Percentiles rank a stretch among this genome's conserved stretches.
These are phyloP conservation scores for Leccinum huronense DNA, from an alignment of 1,284 basidiomycete species.

Conservation along the genomic window DNA sequence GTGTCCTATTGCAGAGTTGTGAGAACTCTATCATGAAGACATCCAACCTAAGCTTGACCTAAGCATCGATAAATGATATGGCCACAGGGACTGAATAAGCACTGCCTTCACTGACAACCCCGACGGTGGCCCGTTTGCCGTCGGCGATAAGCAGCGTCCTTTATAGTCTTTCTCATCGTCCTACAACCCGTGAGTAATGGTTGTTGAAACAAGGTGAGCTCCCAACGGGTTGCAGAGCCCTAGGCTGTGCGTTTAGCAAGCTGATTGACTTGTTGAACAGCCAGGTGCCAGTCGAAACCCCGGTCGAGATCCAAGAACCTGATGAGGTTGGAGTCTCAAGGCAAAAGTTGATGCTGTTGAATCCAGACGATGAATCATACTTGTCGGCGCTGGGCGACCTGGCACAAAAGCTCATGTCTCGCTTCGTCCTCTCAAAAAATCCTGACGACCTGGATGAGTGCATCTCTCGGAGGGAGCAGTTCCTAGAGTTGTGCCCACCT, in stretches of 20 bases:
- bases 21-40: no score
- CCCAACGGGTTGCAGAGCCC: not conserved
- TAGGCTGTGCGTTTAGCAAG: not conserved
- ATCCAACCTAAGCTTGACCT: no score
- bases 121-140: not conserved
- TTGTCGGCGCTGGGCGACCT: slow-evolving; percentile 16
- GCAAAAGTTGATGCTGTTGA: slow-evolving; percentile 15
- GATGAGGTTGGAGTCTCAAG: slow-evolving; percentile 22
- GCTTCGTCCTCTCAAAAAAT: slow-evolving; percentile 15
- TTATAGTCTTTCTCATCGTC: not conserved
- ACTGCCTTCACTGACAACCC: not conserved
- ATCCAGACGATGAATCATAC: slow-evolving; percentile 17
- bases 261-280: slow-evolving; percentile 7
- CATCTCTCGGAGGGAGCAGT: slow-evolving; percentile 11
- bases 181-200: slow-evolving; percentile 2
- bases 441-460: slow-evolving; percentile 26
- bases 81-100: not conserved
- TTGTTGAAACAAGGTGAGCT: slow-evolving; percentile 11
- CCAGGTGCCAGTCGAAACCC: not conserved
- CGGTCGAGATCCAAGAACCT: not conserved
- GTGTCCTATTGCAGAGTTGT: no score
- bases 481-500: slow-evolving; percentile 13
- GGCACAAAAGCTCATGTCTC: slow-evolving; percentile 18
- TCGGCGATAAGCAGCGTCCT: not conserved
- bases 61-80: no score